phyloP scores from a whole-genome alignment of 2,329 filamentous ascomycete genomes.

The Aspergillus cejpii region DNA sequence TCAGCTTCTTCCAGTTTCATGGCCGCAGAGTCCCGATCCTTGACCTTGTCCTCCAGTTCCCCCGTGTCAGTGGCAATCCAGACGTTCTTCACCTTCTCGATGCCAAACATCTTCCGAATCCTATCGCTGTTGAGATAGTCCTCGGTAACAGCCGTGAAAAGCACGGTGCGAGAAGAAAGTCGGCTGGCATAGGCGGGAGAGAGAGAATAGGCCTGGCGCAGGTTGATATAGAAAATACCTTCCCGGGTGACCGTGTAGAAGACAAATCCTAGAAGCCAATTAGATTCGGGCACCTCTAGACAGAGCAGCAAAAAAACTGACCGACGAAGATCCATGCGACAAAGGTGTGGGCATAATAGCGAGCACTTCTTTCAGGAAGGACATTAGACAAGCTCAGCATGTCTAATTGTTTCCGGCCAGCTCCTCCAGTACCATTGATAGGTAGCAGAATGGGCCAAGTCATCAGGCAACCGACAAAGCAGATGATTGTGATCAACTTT shows the following conservation, averaged over 20 bases:
- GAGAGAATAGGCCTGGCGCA: conserved; percentile 85
- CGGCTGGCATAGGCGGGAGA: conserved; percentile 77
- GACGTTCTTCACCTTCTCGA: conserved; percentile 67
- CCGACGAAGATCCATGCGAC: conserved; percentile 74
- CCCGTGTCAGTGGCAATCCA: conserved; percentile 77
- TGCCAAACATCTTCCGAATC: conserved; percentile 71
- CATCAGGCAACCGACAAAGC: conserved; percentile 73
- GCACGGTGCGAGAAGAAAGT: conserved; percentile 81
- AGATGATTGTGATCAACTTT: conserved; percentile 69
- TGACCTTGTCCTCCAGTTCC: conserved; percentile 71
- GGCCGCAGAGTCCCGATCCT: conserved; percentile 71
- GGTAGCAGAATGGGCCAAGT: conserved; percentile 88
- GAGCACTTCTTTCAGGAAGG: conserved; percentile 47
- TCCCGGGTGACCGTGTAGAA: conserved; percentile 84
- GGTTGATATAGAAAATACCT: conserved; percentile 82
- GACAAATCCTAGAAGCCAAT: conserved; percentile 55
- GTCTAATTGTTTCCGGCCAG: conserved; percentile 60
- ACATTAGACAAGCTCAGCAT: conserved; percentile 75
- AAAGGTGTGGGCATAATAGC: conserved; percentile 75
- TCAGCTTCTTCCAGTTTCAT: conserved; percentile 81
- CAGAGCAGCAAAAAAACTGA: conserved; percentile 26
- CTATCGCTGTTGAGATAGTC: conserved; percentile 70
- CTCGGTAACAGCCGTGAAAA: conserved; percentile 78
- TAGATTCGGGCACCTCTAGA: not conserved
- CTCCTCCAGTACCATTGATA: conserved; percentile 76